Percentiles rank a stretch among this genome's conserved stretches.
These are phyloP conservation scores for Emydomyces testavorans DNA, from an alignment of 2,329 filamentous ascomycete species.

Conservation along the genomic window DNA sequence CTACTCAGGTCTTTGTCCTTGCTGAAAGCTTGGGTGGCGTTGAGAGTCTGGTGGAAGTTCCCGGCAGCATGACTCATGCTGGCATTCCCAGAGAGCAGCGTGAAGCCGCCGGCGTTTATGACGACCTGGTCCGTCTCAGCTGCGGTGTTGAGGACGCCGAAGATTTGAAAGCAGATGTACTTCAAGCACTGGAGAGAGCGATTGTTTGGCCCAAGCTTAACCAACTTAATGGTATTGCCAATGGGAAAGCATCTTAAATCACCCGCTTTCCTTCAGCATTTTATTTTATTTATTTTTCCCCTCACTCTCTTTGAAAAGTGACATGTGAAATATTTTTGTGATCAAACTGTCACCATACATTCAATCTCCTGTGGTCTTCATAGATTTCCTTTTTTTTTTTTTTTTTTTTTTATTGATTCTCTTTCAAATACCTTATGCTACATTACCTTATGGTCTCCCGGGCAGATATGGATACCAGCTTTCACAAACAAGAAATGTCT, in stretches of 20 bases:
- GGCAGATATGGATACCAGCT: not conserved
- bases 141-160: constrained; percentile 86
- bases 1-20: constrained; percentile 79
- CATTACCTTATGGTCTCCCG: not conserved
- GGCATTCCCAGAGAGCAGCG: constrained; percentile 84
- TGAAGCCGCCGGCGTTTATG: constrained; percentile 85
- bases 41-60: constrained; percentile 83
- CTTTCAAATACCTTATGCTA: not conserved
- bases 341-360: too few species aligned
- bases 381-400: too few species aligned
- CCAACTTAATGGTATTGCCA: constrained; percentile 28
- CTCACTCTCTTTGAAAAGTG: not conserved
- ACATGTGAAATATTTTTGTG: too few species aligned
- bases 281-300: not conserved
- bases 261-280: too few species aligned
- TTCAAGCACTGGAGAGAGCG: constrained; percentile 70
- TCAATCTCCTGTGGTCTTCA: too few species aligned
- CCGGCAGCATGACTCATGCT: constrained; percentile 91
- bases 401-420: too few species aligned
- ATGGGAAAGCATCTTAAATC: constrained; percentile 6
- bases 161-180: constrained; percentile 70
- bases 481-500: not conserved
- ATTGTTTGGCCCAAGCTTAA: constrained; percentile 41
- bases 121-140: constrained; percentile 85
- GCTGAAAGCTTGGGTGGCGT: constrained; percentile 88